A percentile compares a stretch with the other conserved stretches of the same genome.
phyloP scores from a whole-genome alignment of 768 basidiomycete species.

The Boletus speciosus region DNA sequence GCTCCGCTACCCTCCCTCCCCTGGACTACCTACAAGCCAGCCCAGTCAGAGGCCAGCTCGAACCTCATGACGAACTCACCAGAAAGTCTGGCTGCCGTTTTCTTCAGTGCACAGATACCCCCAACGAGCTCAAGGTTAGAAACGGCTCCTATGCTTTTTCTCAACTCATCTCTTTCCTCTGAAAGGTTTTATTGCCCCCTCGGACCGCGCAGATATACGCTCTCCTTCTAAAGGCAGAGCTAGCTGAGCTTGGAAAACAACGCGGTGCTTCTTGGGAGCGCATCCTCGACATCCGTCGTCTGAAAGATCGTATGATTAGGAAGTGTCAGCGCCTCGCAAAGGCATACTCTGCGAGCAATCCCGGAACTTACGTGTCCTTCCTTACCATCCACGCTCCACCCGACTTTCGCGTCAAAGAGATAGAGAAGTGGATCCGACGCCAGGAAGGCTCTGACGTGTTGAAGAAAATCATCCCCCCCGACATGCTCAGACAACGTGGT shows the following conservation, averaged over 20 bases:
- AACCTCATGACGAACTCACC: slow-evolving; percentile 52
- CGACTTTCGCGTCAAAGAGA: slow-evolving; percentile 74
- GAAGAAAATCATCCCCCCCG: slow-evolving; percentile 19
- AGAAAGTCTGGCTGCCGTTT: slow-evolving; percentile 63
- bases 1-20: slow-evolving; percentile 24
- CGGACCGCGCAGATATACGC: slow-evolving; percentile 63
- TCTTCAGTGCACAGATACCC: slow-evolving; percentile 73
- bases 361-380: slow-evolving; percentile 46
- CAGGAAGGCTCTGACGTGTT: slow-evolving; percentile 34
- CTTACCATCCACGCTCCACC: slow-evolving; percentile 64
- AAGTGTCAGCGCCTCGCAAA: slow-evolving; percentile 68
- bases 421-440: slow-evolving; percentile 72
- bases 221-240: slow-evolving; percentile 61
- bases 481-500: slow-evolving; percentile 24
- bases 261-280: slow-evolving; percentile 60
- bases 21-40: slow-evolving; percentile 59
- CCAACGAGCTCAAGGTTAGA: slow-evolving; percentile 66
- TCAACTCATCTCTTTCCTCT: slow-evolving; percentile 6
- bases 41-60: slow-evolving; percentile 72
- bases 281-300: slow-evolving; percentile 68
- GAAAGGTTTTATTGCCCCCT: slow-evolving; percentile 65
- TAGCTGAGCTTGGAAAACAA: slow-evolving; percentile 56
- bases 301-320: slow-evolving; percentile 81
- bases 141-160: neutral
- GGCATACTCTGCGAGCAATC: slow-evolving; percentile 36